Evolutionary conservation across 2,329 filamentous ascomycete species (phyloP), one percentile per base, ranked within the genome.

Genomic region (Xylaria sp.): DNA sequence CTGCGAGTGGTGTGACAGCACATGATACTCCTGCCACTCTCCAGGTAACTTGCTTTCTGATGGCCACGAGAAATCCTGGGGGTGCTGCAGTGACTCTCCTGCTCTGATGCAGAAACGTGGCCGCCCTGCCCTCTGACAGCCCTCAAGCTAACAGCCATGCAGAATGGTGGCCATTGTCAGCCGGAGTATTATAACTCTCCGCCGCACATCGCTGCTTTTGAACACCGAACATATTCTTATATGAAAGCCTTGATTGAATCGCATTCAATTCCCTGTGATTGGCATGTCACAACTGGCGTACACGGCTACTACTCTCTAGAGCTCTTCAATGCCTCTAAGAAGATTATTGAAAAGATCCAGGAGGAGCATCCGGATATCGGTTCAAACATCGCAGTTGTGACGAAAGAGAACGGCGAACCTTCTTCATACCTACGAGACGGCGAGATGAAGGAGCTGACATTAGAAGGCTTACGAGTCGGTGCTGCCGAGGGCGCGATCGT

Each of bases 81-180:
- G 11, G 7, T 36, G 34, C 34, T 36, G 34, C 34, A 6, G 1
- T 2, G 6, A 36, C 34, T 36, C 34, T 36, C 11, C 34, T 36
- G 34, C 34, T 11, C 34, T 36, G 11, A 36, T 36, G 11, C 34
- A 36, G 34, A 11, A 6, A 36, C 34, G 2, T 11, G 6, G 8
- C 34, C 34, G 2, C 34, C 11, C 34, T 11, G 6, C 34, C 34
- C 34, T 36, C 34, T 11, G 6, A 36, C 11, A 36, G 34, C 34
- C 34, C 34, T 36, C 11, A 47, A 21, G 19, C 47, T 50, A 50
- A 50, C 47, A 11, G 47, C 7, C 11, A 56, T 27, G 5, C 27
- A 89, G 87, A 91, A 90, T 75, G 89, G 89, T 64, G 89, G 89
- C 4, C 92, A 94, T 76, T 94, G 92, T 78, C 91, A 94, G 73